Percentiles rank a stretch among this genome's conserved stretches.
Evolutionary conservation across 2,329 filamentous ascomycete genomes (phyloP).

Genomic region (Diplodia corticola): DNA sequence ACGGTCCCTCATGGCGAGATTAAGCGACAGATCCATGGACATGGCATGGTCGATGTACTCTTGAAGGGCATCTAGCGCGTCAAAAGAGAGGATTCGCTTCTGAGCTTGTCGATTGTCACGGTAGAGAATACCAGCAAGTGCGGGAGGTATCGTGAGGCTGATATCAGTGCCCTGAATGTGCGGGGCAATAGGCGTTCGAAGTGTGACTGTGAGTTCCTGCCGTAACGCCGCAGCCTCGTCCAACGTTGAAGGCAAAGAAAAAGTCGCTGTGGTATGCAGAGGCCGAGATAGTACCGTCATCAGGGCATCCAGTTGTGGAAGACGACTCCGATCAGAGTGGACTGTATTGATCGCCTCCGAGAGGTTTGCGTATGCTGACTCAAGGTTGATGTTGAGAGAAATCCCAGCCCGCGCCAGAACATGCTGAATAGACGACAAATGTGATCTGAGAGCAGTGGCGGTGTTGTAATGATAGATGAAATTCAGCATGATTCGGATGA

Average conservation of each 20-base stretch:
- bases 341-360: constrained; percentile 15
- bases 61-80: constrained; percentile 4
- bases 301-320: constrained; percentile 8
- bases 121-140: constrained; percentile 33
- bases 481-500: constrained; percentile 60
- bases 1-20: neutral
- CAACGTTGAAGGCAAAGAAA: constrained; percentile 33
- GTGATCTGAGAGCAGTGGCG: constrained; percentile 38
- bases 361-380: constrained; percentile 11
- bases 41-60: constrained; percentile 18
- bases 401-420: constrained; percentile 35
- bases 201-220: constrained; percentile 32
- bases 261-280: constrained; percentile 34
- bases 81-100: constrained; percentile 6
- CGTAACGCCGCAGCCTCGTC: constrained; percentile 24
- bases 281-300: constrained; percentile 32
- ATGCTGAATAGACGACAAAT: constrained; percentile 31
- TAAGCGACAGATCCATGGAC: constrained; percentile 4
- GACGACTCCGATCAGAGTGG: constrained; percentile 29
- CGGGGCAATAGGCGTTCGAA: constrained; percentile 36
- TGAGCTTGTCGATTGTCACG: constrained; percentile 26
- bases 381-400: constrained; percentile 30
- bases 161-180: constrained; percentile 40
- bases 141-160: constrained; percentile 35
- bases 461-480: constrained; percentile 53